Evolutionary conservation across 306 rosid genomes (phyloP).

Genomic region (Glycyrrhiza uralensis): DNA sequence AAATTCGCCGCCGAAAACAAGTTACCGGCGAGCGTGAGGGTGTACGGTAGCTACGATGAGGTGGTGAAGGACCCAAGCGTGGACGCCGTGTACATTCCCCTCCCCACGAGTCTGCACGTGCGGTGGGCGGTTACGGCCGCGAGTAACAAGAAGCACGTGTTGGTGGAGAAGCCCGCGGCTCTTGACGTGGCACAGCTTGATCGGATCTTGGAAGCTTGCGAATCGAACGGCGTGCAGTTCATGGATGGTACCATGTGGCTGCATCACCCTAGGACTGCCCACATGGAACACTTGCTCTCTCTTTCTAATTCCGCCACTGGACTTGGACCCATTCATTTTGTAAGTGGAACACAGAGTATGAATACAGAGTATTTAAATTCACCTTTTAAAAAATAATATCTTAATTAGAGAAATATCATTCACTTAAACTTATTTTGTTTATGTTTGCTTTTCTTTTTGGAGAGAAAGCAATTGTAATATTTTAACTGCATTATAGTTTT

Average conservation of each 20-base stretch:
- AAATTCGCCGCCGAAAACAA: slow-evolving; percentile 44
- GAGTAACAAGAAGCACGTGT: slow-evolving; percentile 68
- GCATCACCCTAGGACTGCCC: slow-evolving; percentile 77
- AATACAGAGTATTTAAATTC: no score
- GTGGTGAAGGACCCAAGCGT: slow-evolving; percentile 64
- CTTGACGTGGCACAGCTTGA: slow-evolving; percentile 56
- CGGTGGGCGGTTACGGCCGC: slow-evolving; percentile 70
- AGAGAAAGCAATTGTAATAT: no score
- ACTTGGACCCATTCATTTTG: slow-evolving; percentile 45
- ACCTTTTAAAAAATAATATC: no score
- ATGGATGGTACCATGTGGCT: slow-evolving; percentile 86
- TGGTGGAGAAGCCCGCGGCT: slow-evolving; percentile 76
- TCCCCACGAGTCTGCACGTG: slow-evolving; percentile 66
- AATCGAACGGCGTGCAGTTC: slow-evolving; percentile 73
- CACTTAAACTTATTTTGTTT: no score
- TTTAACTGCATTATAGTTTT: no score
- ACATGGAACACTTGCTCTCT: slow-evolving; percentile 49
- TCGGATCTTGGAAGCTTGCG: slow-evolving; percentile 59
- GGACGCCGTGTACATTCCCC: slow-evolving; percentile 71
- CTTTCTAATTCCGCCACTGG: slow-evolving; percentile 16
- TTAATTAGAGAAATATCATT: no score
- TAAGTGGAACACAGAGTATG: slow-evolving; percentile 32
- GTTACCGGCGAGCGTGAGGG: slow-evolving; percentile 28
- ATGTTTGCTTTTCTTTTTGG: no score
- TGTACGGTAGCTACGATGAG: slow-evolving; percentile 64